Evolutionary conservation across 73 alveolate genomes (phyloP), one percentile per base, ranked within the genome.

Genomic region (Effrenium voratum): DNA sequence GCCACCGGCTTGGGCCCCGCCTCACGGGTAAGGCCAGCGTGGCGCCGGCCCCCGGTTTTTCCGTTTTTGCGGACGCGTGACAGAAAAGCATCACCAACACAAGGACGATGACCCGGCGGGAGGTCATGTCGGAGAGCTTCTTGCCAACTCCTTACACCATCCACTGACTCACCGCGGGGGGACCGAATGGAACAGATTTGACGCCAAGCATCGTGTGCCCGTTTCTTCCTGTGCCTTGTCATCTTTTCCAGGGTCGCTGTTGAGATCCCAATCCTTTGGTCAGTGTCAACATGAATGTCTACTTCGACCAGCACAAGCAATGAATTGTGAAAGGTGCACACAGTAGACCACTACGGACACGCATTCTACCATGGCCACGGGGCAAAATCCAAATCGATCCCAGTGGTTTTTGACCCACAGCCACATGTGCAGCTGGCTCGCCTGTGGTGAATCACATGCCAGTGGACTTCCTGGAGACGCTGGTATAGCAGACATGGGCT

Each of bases 81-180:
- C 99, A 99, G 99, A 99, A 87, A 26, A 99, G 98, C 99, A 99
- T 94, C 3, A 98, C 94, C 68, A 99, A 93, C 15, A 98, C 99
- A n/a, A 99, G 99, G 41, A 99, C 95, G 45, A 99, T 99, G 63
- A 99, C 99, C 43, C 99, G 77, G 43, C 99, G 98, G 13, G 99
- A 99, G 6, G 99, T 99, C 93, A 99, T 97, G 55, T 99, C 99
- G 2, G 99, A 97, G 28, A 99, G 99, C 66, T 98, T 98, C 91
- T 99, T 99, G 2, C 99, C 99, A 38, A 99, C 98, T 73, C 98
- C 91, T 91, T 13, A 34, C 19, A 19, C 63, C 19, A 28, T 30
- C 77, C n/a, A 40, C 77, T 34, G 77, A 6, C 26, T 63, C 34
- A 30, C 43, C 26, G n/a, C 75, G 30, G 4, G 72, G 5, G 0